Evolutionary conservation across 2,329 filamentous ascomycete genomes (phyloP), one percentile per base, ranked within the genome.

Genomic region (Cylindrodendrum hubeiense): DNA sequence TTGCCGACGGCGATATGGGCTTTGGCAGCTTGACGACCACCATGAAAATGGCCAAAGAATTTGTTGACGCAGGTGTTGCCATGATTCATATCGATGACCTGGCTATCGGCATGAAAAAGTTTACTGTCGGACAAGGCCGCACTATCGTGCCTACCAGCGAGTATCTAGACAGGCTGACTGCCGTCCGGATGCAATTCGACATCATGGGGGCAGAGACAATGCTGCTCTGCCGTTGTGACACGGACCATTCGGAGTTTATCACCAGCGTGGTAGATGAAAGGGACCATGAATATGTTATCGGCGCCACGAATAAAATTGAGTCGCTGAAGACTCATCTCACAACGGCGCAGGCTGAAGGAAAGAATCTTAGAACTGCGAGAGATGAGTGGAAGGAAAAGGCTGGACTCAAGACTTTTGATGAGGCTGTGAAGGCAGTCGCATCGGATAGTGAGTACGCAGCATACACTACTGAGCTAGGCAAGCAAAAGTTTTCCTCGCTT

Each of bases 71-170:
- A 15, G 81, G 81, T 6, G 80, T 81, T 2, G 80, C 81, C 10
- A 81, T 81, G 77, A 79, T 82, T 47, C 80, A 82, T 56, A 74
- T 83, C 4, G 81, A 83, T 58, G 81, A 82, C 60, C 69, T 82
- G 30, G 80, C 81, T 0, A 79, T 82, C 22, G 81, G 81, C 6
- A 74, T 81, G 70, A 82, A 82, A 71, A 82, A 82, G 67, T 83
- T 82, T 55, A 82, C 80, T 1, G 74, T 79, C 17, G 80, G 80
- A 0, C 74, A 81, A 55, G 80, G 80, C 2, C 71, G 79, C 5
- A 82, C 80, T 0, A 72, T 82, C 0, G 78, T 83, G 5, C 79
- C 80, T 2, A 81, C 79, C 0, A 75, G 73, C 60, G 81, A 82
- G 62, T 82, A 81, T 47, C 60, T 80, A 2, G 70, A 75, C 28